phyloP scores from a whole-genome alignment of 2,329 filamentous ascomycete species.

The Aspergillus pseudotamarii region DNA sequence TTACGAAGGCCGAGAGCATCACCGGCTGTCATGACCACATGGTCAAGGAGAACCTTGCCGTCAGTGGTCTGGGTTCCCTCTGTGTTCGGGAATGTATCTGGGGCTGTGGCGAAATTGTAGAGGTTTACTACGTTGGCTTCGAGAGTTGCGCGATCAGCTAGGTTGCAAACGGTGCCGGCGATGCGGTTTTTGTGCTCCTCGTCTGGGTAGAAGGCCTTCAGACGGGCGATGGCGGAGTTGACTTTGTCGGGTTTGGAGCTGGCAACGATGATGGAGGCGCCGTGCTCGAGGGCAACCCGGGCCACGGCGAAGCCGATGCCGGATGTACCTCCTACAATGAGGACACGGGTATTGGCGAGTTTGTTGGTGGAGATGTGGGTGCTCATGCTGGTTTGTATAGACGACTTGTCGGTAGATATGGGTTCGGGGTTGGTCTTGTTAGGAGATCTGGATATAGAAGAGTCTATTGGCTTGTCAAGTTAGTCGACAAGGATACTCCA shows the following conservation, averaged over 20 bases:
- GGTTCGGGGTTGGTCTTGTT: not conserved
- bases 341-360: conserved; percentile 48
- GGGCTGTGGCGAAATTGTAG: conserved; percentile 19
- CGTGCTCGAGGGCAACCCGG: conserved; percentile 54
- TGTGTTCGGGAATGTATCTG: conserved; percentile 8
- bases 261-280: conserved; percentile 52
- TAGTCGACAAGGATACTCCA: not conserved
- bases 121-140: conserved; percentile 49
- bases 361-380: conserved; percentile 40
- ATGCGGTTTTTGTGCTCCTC: conserved; percentile 34
- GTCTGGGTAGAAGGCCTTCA: conserved; percentile 48
- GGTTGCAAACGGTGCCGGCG: conserved; percentile 47
- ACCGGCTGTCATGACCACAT: conserved; percentile 56
- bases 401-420: not conserved
- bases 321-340: conserved; percentile 56
- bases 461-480: not conserved
- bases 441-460: not conserved
- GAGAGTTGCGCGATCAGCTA: conserved; percentile 45
- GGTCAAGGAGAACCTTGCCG: conserved; percentile 43
- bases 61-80: conserved; percentile 23
- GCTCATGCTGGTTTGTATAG: not conserved
- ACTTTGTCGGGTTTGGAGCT: conserved; percentile 48
- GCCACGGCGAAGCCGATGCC: conserved; percentile 58
- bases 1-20: conserved; percentile 30
- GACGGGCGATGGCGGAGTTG: conserved; percentile 40